Evolutionary conservation across 768 basidiomycete genomes (phyloP), one percentile per base, ranked within the genome.

Genomic region (Galerina sulciceps): DNA sequence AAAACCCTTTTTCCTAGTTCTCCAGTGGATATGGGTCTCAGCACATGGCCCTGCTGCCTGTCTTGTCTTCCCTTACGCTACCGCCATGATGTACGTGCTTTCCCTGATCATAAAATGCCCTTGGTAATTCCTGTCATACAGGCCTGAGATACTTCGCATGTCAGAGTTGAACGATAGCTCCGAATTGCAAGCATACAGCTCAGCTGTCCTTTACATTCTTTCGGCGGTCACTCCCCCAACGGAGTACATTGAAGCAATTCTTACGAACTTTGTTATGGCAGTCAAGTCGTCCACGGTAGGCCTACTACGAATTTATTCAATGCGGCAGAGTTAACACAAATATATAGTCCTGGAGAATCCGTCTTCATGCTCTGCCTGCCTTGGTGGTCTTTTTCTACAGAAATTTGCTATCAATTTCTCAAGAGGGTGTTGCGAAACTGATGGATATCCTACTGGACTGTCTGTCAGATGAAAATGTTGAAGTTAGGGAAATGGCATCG

Each of bases 331-430:
- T 49, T 53, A 52, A 58, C 57, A 41, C 44, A 23, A 48, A 48
- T 55, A 54, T 55, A 60, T 55, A 94, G 93, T 94, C 92, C 6
- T 97, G 94, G 94, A 85, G 92, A 54, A 93, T 95, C 66, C 88
- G 93, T 4, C 79, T 94, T 36, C 90, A 94, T 73, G 89, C 91
- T 18, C 76, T 96, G 57, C 94, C 94, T n/a, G 87, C 91, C 26
- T 75, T 97, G 60, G 88, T 93, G 31, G 88, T 94, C 36, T 93
- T 96, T 73, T 96, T 94, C 79, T 96, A 94, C 73, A 85, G 94
- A 46, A 94, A 96, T 69, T 81, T 96, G 55, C 75, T 94, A 58
- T 84, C 87, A 54, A 85, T 96, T 47, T 85, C 91, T 37, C 81
- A 87, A 47, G 74, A 80, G 17, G 85, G 85, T 37, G 82, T 92